phyloP scores from a whole-genome alignment of 768 basidiomycete species.

The Tulasnella sp. region DNA sequence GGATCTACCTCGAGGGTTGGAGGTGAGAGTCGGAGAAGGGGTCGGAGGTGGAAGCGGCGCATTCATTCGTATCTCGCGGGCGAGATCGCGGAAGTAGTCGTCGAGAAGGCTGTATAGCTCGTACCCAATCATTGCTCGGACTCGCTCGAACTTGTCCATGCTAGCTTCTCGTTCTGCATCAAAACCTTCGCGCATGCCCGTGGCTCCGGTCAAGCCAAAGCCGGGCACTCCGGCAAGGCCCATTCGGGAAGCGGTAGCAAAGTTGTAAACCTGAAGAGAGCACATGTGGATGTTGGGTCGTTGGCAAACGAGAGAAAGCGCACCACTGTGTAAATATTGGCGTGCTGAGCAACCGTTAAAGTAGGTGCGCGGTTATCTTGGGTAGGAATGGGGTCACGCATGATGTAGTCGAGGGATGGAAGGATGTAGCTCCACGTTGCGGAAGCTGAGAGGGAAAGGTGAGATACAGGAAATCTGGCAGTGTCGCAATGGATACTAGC shows the following conservation, averaged over 20 bases:
- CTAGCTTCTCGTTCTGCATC: conserved; percentile 10
- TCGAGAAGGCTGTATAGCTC: conserved; percentile 18
- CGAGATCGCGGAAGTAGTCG: conserved; percentile 17
- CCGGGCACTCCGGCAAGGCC: conserved; percentile 11
- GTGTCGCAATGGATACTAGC: neutral
- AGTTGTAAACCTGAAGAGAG: conserved; percentile 15
- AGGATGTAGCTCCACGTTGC: conserved; percentile 18
- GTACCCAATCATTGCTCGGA: conserved; percentile 18
- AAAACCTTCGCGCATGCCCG: conserved; percentile 7
- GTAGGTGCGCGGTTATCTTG: conserved; percentile 13
- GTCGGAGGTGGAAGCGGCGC: conserved; percentile 8
- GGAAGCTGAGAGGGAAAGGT: conserved; percentile 1
- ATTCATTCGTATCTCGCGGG: conserved; percentile 16
- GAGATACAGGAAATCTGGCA: neutral
- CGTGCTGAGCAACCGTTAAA: conserved; percentile 14
- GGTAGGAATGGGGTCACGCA: conserved; percentile 10
- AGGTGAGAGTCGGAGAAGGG: neutral
- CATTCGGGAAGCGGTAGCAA: conserved; percentile 15
- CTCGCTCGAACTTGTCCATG: conserved; percentile 15
- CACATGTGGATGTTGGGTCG: neutral
- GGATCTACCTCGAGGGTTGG: neutral
- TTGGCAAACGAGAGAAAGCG: neutral
- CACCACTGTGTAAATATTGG: conserved; percentile 17
- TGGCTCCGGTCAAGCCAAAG: conserved; percentile 7
- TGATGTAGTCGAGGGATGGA: conserved; percentile 18